Evolutionary conservation across 352 stramenopile species (phyloP), one percentile per base, ranked within the genome.

Genomic region (Globisporangium cylindrosporum): DNA sequence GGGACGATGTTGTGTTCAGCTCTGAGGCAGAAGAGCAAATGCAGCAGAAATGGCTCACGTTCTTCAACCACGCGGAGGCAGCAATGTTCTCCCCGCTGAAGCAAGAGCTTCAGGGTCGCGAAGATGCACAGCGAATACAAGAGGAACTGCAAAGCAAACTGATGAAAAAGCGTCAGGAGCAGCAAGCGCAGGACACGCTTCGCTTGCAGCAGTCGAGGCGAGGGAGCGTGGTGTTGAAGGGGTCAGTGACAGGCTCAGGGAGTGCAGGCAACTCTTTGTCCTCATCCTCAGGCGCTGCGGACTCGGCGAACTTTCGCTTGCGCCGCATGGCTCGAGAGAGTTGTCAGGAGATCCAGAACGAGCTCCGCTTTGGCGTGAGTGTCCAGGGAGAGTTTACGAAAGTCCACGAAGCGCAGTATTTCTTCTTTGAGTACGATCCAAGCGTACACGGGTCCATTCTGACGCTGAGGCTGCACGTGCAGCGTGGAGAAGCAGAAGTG

Each of bases 141-240:
- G 79, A 91, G 41, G 81, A 90, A 22, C 43, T 75, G 12, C 82
- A 92, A 43, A 80, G 67, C 10, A 73, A 74, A 18, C 62, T 92
- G 22, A 81, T 84, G 54, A 84, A 88, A 41, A 90, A 91, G 48
- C 79, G 81, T n/a, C 72, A 84, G 46, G 77, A 91, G 10, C 75
- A 93, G 53, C 76, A 86, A 64, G 66, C 75, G 1, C 73, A 82
- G 38, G 83, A 90, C 51, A 72, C 74, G 6, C 57, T 72, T 56
- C 77, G 77, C n/a, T 43, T 88, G 51, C 74, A 79, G 72, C 34
- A 74, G 20, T 76, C 76, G 8, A 60, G 67, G 55, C 43, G 66
- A 9, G 62, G 70, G 4, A 82, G 41, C 22, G 32, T 32, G 27
- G 43, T 62, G 5, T 9, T 72, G 0, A 43, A 48, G 22, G 9